Base-by-base conservation (phyloP, 169 alveolate genomes). In the Eimeria praecox region DNA sequence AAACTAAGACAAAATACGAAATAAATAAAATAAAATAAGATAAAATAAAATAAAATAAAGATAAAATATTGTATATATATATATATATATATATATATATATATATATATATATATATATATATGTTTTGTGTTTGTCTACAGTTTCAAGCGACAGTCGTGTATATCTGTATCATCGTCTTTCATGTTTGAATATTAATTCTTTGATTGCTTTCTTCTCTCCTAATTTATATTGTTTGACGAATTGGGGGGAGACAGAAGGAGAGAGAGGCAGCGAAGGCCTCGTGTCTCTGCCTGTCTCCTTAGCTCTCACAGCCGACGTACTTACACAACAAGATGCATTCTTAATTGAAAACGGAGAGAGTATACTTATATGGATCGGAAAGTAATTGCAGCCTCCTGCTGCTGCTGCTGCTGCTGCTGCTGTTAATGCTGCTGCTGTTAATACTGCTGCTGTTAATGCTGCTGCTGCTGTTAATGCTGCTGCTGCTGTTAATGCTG, bases 261-360 rank as follows among this genome's bases (percentile, higher is more conserved):
- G 46, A 1, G 35, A 49, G 35, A 59, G 46, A 20, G 95, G 73
- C n/a, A 33, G 64, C 10, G 30, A 90, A 40, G 89, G 62, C 89
- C 49, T 33, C n/a, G 85, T 95, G 40, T 30, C 85, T 24, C 89
- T 97, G 62, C 98, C 98, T 5, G 96, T 90, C n/a, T 82, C 96
- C 30, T 94, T 98, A 90, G 97, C 97, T 85, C 97, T 98, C 30
- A 96, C 99, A 2, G 97, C 97, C 66, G 98, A 98, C 56, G 95
- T 95, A 49, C 97, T 98, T 96, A 96, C 98, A 30, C 98, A 95
- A 92, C 99, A 98, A 40, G 98, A 97, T 22, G 98, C 98, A 38
- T 98, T 97, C 95, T 96, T 98, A 38, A 95, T 98, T 49, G 99
- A 98, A 75, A 98, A 98, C 91, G 99, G 99, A 30, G 99, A 98